Evolutionary conservation across 768 basidiomycete species (phyloP), one percentile per base, ranked within the genome.

Genomic region (Leucocoprinus sp.): DNA sequence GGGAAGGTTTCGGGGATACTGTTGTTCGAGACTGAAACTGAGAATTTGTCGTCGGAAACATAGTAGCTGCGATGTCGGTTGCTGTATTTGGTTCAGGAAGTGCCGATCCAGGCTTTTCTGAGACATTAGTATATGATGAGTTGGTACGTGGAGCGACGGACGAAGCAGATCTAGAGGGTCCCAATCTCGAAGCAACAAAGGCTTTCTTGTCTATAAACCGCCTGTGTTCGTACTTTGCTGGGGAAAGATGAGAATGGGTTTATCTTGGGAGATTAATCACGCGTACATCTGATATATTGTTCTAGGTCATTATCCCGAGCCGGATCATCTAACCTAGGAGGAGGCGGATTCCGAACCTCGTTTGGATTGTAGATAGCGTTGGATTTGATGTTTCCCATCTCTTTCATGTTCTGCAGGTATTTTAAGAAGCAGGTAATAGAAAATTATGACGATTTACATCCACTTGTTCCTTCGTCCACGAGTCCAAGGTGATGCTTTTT

Each of bases 251-350:
- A 45, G 35, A 15, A 28, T 17, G 31, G 4, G 21, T 15, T 12
- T 31, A 26, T n/a, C 15, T 18, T n/a, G 18, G 8, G 14, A 15
- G 37, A 43, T 11, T 33, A 8, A 33, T 15, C 37, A 44, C 47
- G 69, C 75, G 63, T 67, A 86, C 87, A 71, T 48, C 93, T 78
- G 50, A 97, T 93, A 66, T 80, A 96, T 57, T 78, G 81, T 62
- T 97, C 93, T 35, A 97, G 74, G 50, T 97, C 93, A 37, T 85
- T 84, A 57, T 95, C 91, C 23, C 92, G 73, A 55, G 87, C 86
- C 1, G 74, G 69, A 42, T 90, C 88, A 31, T 83, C 76, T 57
- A 84, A 68, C 52, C 83, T 84, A 2, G 88, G 75, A 0, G 91
- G 90, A 0, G 90, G 90, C 3, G 90, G 92, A 57, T 93, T 63